Evolutionary conservation across 106 monocot species (phyloP).

Genomic region (Apostasia ramifera): DNA sequence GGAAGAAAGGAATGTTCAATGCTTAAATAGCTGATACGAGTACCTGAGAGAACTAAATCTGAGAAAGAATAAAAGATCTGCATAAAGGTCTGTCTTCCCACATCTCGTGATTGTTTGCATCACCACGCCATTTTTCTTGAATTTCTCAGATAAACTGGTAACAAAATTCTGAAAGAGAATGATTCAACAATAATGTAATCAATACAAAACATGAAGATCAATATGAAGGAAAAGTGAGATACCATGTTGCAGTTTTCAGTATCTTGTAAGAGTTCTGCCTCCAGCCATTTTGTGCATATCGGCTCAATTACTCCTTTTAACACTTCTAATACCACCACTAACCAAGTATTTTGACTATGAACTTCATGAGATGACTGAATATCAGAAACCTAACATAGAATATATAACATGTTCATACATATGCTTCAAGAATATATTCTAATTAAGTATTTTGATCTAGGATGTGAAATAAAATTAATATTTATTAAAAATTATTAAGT

Average conservation of each 20-base stretch:
- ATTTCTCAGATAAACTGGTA: slow-evolving; percentile 24
- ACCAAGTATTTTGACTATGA: slow-evolving; percentile 36
- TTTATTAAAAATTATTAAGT: no score
- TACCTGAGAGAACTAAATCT: slow-evolving; percentile 84
- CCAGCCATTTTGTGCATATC: slow-evolving; percentile 56
- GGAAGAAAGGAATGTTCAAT: no score
- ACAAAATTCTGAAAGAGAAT: slow-evolving; percentile 43
- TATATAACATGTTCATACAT: not conserved
- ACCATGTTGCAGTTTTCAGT: slow-evolving; percentile 41
- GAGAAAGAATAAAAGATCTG: slow-evolving; percentile 68
- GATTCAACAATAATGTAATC: not conserved
- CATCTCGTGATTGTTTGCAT: slow-evolving; percentile 37
- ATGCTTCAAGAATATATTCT: slow-evolving; percentile 1
- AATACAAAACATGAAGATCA: slow-evolving; percentile 1
- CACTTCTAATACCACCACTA: slow-evolving; percentile 28
- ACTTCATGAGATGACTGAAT: slow-evolving; percentile 27
- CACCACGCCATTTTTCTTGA: slow-evolving; percentile 58
- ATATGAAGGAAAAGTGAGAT: not conserved
- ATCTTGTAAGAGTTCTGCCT: slow-evolving; percentile 44
- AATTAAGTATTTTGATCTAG: no score
- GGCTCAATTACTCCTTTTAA: slow-evolving; percentile 38
- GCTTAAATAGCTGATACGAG: not conserved
- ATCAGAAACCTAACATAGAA: slow-evolving; percentile 43
- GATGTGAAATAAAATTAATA: no score
- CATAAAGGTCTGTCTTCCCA: slow-evolving; percentile 82